Evolutionary conservation across 2,329 filamentous ascomycete genomes (phyloP).

Genomic region (Alternaria sp.): DNA sequence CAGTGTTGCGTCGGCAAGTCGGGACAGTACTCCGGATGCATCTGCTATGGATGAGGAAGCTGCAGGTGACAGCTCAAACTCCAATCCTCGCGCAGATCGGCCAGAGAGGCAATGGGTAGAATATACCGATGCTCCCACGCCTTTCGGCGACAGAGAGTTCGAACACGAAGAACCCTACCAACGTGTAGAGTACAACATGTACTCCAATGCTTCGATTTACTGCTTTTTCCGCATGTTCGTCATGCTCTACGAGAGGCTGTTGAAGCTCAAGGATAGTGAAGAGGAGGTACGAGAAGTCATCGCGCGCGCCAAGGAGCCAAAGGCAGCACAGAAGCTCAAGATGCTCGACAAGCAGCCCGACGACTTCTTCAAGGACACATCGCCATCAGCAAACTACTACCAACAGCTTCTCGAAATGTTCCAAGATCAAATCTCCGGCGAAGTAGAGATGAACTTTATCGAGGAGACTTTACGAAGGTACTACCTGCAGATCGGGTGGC

Average conservation of each 20-base stretch:
- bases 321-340: conserved; percentile 82
- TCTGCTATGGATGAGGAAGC: conserved; percentile 80
- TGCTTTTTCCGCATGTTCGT: conserved; percentile 96
- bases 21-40: conserved; percentile 87
- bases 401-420: conserved; percentile 83
- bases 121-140: conserved; percentile 62
- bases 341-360: conserved; percentile 77
- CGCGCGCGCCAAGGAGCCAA: conserved; percentile 72
- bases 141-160: conserved; percentile 68
- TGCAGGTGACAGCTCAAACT: conserved; percentile 64
- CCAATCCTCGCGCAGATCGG: conserved; percentile 64
- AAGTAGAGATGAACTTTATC: conserved; percentile 80
- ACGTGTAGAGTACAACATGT: conserved; percentile 85
- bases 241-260: conserved; percentile 83
- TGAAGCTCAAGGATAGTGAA: conserved; percentile 82
- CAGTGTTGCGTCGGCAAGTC: conserved; percentile 77
- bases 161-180: conserved; percentile 79
- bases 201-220: conserved; percentile 88
- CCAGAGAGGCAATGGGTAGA: conserved; percentile 69
- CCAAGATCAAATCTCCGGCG: conserved; percentile 82
- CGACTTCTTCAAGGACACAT: conserved; percentile 76
- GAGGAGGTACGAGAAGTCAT: conserved; percentile 76
- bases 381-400: conserved; percentile 74
- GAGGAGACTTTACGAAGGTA: conserved; percentile 91
- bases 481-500: conserved; percentile 90